Evolutionary conservation across 169 alveolate species (phyloP).

Genomic region (Cardiosporidium cionae): DNA sequence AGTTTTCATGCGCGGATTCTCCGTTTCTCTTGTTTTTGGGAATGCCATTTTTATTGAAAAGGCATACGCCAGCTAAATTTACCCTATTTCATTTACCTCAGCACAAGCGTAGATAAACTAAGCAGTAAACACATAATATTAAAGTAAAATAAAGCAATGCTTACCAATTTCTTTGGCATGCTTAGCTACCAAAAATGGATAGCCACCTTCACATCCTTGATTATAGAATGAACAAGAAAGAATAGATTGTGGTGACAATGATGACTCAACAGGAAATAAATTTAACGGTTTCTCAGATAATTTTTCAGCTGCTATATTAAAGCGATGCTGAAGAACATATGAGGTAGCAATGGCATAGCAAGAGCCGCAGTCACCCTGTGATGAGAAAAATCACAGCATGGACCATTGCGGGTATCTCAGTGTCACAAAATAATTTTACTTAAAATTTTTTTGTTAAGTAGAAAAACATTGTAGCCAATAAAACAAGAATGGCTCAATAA

Average conservation of each 20-base stretch:
- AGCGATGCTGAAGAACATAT: constrained; percentile 53
- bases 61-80: too few species aligned
- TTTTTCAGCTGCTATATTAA: constrained; percentile 44
- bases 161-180: constrained; percentile 42
- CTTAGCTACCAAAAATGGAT: constrained; percentile 41
- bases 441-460: too few species aligned
- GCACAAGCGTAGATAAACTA: too few species aligned
- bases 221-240: constrained; percentile 55
- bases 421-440: too few species aligned
- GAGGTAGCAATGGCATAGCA: constrained; percentile 67
- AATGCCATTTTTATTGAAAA: too few species aligned
- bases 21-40: background rate
- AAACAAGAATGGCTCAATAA: too few species aligned
- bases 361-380: constrained; percentile 77
- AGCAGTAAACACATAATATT: background rate
- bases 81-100: too few species aligned
- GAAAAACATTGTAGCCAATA: too few species aligned
- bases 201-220: constrained; percentile 53
- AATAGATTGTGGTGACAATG: constrained; percentile 46
- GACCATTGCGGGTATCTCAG: too few species aligned
- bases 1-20: background rate
- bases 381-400: too few species aligned
- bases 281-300: constrained; percentile 10
- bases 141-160: background rate
- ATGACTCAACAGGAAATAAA: background rate